A percentile compares a stretch with the other conserved stretches of the same genome.
These are phyloP conservation scores for Pseudogymnoascus sp. DNA, from an alignment of 2,329 filamentous ascomycete genomes.

Conservation along the genomic window DNA sequence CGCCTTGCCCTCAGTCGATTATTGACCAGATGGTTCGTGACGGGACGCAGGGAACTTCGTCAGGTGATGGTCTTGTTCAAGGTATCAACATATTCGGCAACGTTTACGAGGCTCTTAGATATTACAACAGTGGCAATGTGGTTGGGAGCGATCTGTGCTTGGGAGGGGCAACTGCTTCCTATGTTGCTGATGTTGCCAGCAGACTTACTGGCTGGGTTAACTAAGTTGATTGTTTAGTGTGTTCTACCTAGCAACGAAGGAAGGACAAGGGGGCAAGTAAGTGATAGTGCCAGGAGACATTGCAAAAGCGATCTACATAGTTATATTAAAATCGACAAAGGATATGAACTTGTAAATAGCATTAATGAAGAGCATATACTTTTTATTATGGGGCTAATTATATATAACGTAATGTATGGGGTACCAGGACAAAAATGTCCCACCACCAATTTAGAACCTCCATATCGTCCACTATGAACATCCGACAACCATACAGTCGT, in stretches of 20 bases:
- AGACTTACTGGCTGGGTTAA: not conserved
- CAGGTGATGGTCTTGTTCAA: not conserved
- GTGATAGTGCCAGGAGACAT: not conserved
- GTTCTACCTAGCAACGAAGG: not conserved
- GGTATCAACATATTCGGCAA: not conserved
- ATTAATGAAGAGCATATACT: not conserved
- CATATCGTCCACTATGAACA: too few species aligned
- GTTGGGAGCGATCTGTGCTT: not conserved
- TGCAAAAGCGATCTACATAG: not conserved
- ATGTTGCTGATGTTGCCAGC: not conserved
- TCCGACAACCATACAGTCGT: too few species aligned
- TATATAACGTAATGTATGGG: not conserved
- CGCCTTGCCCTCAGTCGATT: not conserved
- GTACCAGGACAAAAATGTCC: too few species aligned
- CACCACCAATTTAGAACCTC: too few species aligned
- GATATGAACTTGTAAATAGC: too few species aligned
- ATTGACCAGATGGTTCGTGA: not conserved
- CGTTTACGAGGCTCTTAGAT: not conserved
- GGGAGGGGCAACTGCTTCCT: not conserved
- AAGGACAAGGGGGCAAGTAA: not conserved
- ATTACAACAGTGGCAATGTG: not conserved
- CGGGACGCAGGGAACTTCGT: not conserved
- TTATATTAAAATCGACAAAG: not conserved
- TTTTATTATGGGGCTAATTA: not conserved
- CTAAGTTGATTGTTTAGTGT: not conserved